Evolutionary conservation across 371 early-diverging fungal species (phyloP), one percentile per base, ranked within the genome.

Genomic region (Mortierella polycephala): DNA sequence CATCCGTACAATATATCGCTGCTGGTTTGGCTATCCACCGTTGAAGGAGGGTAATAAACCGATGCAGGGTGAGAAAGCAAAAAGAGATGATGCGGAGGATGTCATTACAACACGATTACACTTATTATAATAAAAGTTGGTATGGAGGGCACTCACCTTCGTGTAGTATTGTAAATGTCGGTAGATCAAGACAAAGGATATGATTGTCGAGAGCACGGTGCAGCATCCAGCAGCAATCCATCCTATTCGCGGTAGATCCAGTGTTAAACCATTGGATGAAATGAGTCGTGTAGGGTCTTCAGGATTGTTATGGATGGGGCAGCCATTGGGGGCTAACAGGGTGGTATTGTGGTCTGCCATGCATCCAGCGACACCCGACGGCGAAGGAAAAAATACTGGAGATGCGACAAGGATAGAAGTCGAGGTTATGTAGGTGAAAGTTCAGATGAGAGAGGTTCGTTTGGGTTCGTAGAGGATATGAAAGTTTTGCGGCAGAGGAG

Each of bases 1-100:
- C 61, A 92, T 90, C 50, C 91, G 84, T 40, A 90, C 85, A 23
- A 91, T 86, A 52, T 87, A 86, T 8, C 90, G 85, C 71, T 91
- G 92, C 57, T 90, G 81, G 40, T 81, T 74, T 11, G 83, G 81
- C 83, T 82, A 47, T 40, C 7, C 1, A 13, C 41, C 16, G 52
- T 55, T 23, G 7, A 9, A 30, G 20, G 12, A 44, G 41, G n/a
- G 41, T 7, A 7, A 7, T 45, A 7, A 18, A 45, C 30, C 47
- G 51, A 53, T 62, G 41, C 7, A 47, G 0, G 21, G 12, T 42
- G 2, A 21, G 42, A 39, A 6, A 23, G 18, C 14, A 20, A 44
- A 20, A 44, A 5, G 49, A 11, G 18, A 16, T n/a, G 51, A 52
- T 50, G 51, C 3, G 37, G 12, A 47, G 13, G 16, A 60, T 30